A percentile compares a stretch with the other conserved stretches of the same genome.
These are phyloP conservation scores for Filosporella fistucella DNA, from an alignment of 495 filamentous ascomycete species.

Conservation along the genomic window DNA sequence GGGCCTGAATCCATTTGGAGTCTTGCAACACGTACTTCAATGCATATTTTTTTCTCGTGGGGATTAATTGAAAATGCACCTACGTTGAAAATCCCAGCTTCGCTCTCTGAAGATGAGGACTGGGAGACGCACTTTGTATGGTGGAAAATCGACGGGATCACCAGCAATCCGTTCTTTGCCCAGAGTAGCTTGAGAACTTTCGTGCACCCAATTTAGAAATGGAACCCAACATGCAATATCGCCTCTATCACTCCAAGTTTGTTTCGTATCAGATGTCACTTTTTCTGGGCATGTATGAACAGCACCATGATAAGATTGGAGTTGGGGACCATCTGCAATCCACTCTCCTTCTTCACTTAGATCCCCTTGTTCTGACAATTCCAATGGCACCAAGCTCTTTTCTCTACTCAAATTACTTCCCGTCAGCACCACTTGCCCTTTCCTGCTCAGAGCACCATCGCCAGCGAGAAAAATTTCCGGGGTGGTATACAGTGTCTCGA, in stretches of 20 bases:
- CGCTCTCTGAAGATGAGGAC: slow-evolving; percentile 18
- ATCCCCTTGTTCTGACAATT: not conserved
- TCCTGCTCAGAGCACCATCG: not conserved
- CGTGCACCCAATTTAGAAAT: slow-evolving; percentile 14
- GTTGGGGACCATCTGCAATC: not conserved
- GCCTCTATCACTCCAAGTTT: slow-evolving; percentile 3
- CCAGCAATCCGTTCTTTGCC: not conserved
- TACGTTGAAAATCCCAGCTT: slow-evolving; percentile 33
- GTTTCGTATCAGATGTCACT: not conserved
- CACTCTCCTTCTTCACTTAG: not conserved
- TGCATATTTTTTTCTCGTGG: no score
- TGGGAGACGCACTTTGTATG: slow-evolving; percentile 7
- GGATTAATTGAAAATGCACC: no score
- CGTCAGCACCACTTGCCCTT: slow-evolving; percentile 7
- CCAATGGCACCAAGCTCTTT: slow-evolving; percentile 2
- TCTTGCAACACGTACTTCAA: no score
- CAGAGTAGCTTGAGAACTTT: slow-evolving; percentile 1
- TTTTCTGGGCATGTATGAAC: not conserved
- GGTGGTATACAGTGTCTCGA: slow-evolving; percentile 39
- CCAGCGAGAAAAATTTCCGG: slow-evolving; percentile 40
- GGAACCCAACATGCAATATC: slow-evolving; percentile 18
- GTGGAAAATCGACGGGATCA: not conserved
- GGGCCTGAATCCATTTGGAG: no score
- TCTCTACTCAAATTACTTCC: slow-evolving; percentile 6
- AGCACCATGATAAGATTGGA: not conserved